Conservation (phyloP, 441 rosid genomes). For the Adansonia grandidieri region DNA sequence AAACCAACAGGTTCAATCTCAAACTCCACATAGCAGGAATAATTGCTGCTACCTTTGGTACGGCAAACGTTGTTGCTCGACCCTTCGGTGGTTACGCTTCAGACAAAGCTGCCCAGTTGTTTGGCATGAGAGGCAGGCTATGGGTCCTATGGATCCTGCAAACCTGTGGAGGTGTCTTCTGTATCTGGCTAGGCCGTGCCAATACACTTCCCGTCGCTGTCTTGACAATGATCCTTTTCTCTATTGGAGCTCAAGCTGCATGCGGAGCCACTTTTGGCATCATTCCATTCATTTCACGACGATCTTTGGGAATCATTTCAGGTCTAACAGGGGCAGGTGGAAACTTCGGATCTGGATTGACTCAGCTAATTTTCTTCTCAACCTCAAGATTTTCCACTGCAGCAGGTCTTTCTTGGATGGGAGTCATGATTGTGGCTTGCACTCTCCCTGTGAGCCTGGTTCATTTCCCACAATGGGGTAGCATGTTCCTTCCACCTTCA, state of each 20-base stretch:
- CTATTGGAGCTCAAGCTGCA: slow-evolving; percentile 15
- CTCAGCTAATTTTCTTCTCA: slow-evolving; percentile 68
- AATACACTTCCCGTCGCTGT: slow-evolving; percentile 13
- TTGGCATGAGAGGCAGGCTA: slow-evolving; percentile 18
- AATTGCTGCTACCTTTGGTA: slow-evolving; percentile 76
- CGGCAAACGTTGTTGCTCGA: slow-evolving; percentile 74
- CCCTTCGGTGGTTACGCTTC: slow-evolving; percentile 69
- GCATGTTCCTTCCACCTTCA: slow-evolving; percentile 67
- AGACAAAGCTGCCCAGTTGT: not conserved
- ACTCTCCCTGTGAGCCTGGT: slow-evolving; percentile 64
- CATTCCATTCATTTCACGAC: slow-evolving; percentile 54
- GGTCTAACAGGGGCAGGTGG: slow-evolving; percentile 85
- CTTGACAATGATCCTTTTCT: slow-evolving; percentile 15
- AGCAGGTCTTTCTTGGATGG: slow-evolving; percentile 70
- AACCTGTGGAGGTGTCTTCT: slow-evolving; percentile 10
- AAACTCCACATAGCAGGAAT: slow-evolving; percentile 73
- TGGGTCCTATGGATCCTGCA: slow-evolving; percentile 21
- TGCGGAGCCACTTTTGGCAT: slow-evolving; percentile 20
- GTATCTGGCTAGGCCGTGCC: slow-evolving; percentile 20
- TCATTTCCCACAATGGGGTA: slow-evolving; percentile 87
- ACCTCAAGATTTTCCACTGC: slow-evolving; percentile 53
- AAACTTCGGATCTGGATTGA: slow-evolving; percentile 77
- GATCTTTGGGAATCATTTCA: slow-evolving; percentile 74
- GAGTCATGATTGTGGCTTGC: slow-evolving; percentile 65
- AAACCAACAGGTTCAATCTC: slow-evolving; percentile 27